These are phyloP conservation scores for Rhynchospora pubera DNA, from an alignment of 176 grass and related monocot genomes.

Conservation along the genomic window DNA sequence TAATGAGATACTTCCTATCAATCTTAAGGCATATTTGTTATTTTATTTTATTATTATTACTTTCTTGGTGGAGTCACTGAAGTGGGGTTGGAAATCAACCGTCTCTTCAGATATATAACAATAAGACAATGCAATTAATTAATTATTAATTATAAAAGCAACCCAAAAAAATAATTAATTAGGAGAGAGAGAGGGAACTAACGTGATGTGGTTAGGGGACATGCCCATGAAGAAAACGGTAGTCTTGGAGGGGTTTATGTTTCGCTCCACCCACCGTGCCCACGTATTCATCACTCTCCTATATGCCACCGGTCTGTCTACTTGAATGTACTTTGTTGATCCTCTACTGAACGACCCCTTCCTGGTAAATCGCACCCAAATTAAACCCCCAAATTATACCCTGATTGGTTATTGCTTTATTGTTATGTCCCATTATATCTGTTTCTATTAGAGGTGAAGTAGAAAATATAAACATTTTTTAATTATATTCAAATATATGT, in stretches of 20 bases:
- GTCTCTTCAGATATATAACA: background rate
- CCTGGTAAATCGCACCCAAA: constrained; percentile 11
- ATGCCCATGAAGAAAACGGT: constrained; percentile 97
- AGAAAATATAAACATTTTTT: too few relatives aligned
- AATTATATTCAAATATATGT: too few relatives aligned
- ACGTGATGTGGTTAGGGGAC: constrained; percentile 97
- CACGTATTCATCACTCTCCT: constrained; percentile 75
- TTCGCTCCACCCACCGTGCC: constrained; percentile 80
- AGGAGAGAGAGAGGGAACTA: background rate
- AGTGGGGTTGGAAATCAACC: background rate
- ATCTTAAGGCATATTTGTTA: background rate
- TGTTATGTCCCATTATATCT: background rate
- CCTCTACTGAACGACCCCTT: constrained; percentile 66
- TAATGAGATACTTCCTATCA: background rate
- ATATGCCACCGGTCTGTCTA: constrained; percentile 77
- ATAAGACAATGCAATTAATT: constrained; percentile 15
- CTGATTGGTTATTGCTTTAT: too few relatives aligned
- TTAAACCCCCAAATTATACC: background rate
- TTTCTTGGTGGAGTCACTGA: background rate
- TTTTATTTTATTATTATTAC: background rate
- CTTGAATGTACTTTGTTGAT: constrained; percentile 58
- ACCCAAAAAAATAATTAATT: constrained; percentile 5
- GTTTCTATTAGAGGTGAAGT: too few relatives aligned
- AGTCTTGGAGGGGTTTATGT: constrained; percentile 68
- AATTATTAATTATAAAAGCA: constrained; percentile 12